These are phyloP conservation scores for Hsuehochloa calcarea DNA, from an alignment of 176 grass and related monocot genomes.

Conservation along the genomic window DNA sequence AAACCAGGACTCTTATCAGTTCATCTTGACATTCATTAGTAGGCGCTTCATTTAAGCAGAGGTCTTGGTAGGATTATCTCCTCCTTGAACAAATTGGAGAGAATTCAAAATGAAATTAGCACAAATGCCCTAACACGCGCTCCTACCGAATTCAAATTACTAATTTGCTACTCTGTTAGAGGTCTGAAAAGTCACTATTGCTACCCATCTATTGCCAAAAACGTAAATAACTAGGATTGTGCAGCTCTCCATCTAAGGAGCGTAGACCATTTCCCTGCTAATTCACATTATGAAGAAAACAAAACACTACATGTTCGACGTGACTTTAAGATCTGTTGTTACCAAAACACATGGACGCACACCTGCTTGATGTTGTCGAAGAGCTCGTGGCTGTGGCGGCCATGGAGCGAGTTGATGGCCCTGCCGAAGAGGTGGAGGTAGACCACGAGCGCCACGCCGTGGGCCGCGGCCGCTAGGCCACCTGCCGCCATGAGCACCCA, in stretches of 20 bases:
- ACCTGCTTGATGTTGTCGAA: conserved; percentile 73
- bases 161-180: neutral
- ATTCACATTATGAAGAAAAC: neutral
- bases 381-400: conserved; percentile 37
- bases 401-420: conserved; percentile 71
- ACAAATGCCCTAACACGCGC: neutral
- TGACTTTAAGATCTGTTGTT: neutral
- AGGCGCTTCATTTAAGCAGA: neutral
- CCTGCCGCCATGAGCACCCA: conserved; percentile 83
- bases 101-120: neutral
- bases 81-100: neutral
- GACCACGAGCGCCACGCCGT: conserved; percentile 88
- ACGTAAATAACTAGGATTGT: neutral
- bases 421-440: conserved; percentile 95
- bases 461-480: conserved; percentile 62
- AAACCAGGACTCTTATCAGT: neutral
- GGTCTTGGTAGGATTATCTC: neutral
- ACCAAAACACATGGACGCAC: neutral
- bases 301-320: neutral
- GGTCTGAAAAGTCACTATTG: neutral
- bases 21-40: neutral
- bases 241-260: neutral
- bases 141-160: neutral
- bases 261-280: neutral
- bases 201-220: neutral